Percentiles rank a stretch among this genome's conserved stretches.
phyloP scores from a whole-genome alignment of 2,329 filamentous ascomycete species.

The Fusarium sp. region DNA sequence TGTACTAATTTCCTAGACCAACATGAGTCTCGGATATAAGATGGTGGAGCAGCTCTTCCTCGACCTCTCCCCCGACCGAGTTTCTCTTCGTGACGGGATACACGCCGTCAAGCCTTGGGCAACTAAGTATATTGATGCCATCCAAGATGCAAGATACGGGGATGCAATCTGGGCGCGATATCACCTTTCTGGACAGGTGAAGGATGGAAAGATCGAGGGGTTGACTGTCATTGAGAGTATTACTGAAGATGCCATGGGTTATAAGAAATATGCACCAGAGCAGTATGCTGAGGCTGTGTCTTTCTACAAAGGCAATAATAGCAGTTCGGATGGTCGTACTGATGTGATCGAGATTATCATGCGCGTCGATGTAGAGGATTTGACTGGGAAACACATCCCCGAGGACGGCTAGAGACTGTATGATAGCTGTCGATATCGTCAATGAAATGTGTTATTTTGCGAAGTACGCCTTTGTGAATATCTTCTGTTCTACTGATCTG shows the following conservation, averaged over 20 bases:
- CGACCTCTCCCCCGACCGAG: not conserved
- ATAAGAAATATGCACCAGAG: not conserved
- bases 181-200: not conserved
- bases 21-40: not conserved
- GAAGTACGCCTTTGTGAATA: too few species aligned
- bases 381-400: fast-evolving
- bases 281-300: not conserved
- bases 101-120: not conserved
- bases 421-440: not conserved
- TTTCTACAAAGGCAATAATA: not conserved
- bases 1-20: not conserved
- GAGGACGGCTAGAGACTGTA: fast-evolving
- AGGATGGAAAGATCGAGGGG: not conserved
- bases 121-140: not conserved
- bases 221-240: not conserved
- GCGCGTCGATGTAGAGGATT: not conserved
- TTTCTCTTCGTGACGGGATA: not conserved
- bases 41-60: not conserved
- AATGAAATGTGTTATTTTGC: not conserved
- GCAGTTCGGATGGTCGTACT: not conserved
- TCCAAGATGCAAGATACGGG: not conserved
- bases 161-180: constrained; percentile 5
- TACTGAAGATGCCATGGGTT: not conserved
- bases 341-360: not conserved
- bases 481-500: too few species aligned